phyloP scores from a whole-genome alignment of 2,329 filamentous ascomycete species.

The Ophiognomonia clavigignenti-juglandacearum region DNA sequence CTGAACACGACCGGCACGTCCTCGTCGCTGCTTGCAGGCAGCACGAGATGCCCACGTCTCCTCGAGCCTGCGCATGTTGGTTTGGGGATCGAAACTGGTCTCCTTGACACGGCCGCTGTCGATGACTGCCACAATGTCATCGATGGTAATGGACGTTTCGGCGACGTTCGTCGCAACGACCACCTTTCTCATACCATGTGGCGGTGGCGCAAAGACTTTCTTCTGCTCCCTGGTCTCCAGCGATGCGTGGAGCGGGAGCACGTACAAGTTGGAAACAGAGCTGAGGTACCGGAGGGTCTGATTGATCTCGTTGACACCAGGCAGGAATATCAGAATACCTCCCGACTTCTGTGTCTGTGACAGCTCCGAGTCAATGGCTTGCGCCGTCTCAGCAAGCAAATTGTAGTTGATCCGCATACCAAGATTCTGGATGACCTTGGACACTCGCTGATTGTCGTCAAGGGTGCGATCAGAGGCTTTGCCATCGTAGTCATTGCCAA shows the following conservation, averaged over 20 bases:
- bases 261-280: constrained; percentile 60
- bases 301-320: constrained; percentile 88
- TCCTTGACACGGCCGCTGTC: constrained; percentile 96
- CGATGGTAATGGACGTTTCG: constrained; percentile 97
- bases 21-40: constrained; percentile 89
- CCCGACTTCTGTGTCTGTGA: constrained; percentile 61
- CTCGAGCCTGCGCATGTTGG: constrained; percentile 89
- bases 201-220: constrained; percentile 73
- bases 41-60: constrained; percentile 94
- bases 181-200: constrained; percentile 79
- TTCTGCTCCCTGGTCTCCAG: constrained; percentile 85
- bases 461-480: constrained; percentile 43
- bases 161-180: constrained; percentile 95
- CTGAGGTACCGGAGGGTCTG: constrained; percentile 67
- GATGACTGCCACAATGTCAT: constrained; percentile 93
- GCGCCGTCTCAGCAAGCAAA: constrained; percentile 74
- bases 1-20: constrained; percentile 87
- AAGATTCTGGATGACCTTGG: constrained; percentile 65
- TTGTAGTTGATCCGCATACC: constrained; percentile 90
- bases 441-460: constrained; percentile 35
- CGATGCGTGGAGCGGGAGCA: constrained; percentile 86
- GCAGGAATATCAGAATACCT: constrained; percentile 92
- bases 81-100: constrained; percentile 85
- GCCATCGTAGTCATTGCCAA: constrained; percentile 37
- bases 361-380: constrained; percentile 75